Percentiles rank a stretch among this genome's conserved stretches.
phyloP scores from a whole-genome alignment of 345 rosid species.

The Eucalyptus victrix region DNA sequence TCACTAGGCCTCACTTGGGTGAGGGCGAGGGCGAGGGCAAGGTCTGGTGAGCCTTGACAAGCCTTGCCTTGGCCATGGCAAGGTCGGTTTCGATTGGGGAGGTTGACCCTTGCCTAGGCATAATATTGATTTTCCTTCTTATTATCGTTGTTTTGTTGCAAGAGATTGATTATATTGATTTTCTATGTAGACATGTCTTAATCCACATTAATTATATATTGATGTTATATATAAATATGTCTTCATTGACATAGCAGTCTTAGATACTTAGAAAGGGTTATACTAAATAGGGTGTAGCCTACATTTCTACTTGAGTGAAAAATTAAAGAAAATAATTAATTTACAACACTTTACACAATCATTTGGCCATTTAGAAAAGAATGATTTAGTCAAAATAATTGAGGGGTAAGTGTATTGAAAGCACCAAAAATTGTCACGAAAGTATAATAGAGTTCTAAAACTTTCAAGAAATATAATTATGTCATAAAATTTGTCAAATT shows the following conservation, averaged over 20 bases:
- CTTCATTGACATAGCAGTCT: background rate
- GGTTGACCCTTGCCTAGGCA: no score
- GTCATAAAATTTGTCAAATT: no score
- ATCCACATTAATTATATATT: background rate
- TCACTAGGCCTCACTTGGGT: no score
- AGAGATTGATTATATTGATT: background rate
- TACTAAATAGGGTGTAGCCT: background rate
- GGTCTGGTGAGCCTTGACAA: no score
- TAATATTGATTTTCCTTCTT: background rate
- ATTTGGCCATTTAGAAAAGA: background rate
- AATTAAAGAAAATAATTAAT: background rate
- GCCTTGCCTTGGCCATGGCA: background rate
- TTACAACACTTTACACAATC: background rate
- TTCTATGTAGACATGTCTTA: background rate
- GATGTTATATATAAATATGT: background rate
- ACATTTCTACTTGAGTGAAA: background rate
- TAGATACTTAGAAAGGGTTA: background rate
- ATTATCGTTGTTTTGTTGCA: background rate
- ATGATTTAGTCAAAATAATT: background rate
- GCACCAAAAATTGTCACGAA: no score
- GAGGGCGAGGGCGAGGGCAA: no score
- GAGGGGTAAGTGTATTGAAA: no score
- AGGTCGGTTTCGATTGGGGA: no score
- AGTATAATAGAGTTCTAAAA: no score
- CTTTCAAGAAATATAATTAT: no score